Percentiles rank a stretch among this genome's conserved stretches.
Conservation (phyloP, 345 rosid species). For the Salix koriyanagi region DNA sequence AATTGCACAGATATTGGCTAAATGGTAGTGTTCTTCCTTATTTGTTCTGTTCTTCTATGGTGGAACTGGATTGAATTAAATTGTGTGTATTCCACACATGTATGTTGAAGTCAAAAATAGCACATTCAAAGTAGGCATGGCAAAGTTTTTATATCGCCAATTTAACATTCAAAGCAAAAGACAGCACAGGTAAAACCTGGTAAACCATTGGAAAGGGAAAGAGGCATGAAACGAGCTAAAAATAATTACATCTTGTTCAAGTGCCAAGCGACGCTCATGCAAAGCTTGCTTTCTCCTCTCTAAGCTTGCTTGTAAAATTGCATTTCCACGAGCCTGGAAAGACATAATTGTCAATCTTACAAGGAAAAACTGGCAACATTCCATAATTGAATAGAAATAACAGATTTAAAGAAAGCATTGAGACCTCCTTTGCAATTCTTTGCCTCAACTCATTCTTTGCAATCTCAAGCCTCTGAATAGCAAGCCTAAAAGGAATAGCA, state of each 20-base stretch:
- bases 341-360: constrained; percentile 9
- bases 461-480: constrained; percentile 93
- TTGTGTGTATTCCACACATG: background rate
- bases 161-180: background rate
- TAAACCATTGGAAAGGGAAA: background rate
- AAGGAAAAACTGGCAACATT: constrained; percentile 22
- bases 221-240: constrained; percentile 18
- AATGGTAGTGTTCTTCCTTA: background rate
- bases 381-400: background rate
- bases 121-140: background rate
- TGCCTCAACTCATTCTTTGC: constrained; percentile 92
- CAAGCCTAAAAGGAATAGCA: constrained; percentile 54
- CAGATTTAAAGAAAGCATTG: constrained; percentile 13
- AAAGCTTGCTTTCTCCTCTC: constrained; percentile 99
- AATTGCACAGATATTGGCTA: background rate
- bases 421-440: constrained; percentile 95
- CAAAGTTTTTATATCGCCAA: background rate
- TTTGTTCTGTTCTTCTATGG: background rate
- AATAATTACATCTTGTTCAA: constrained; percentile 87
- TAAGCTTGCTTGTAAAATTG: constrained; percentile 92
- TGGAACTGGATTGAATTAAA: background rate
- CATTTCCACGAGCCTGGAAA: constrained; percentile 89
- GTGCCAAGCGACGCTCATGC: constrained; percentile 96
- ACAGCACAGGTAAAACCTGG: constrained; percentile 9
- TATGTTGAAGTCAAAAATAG: background rate